Evolutionary conservation across 1,284 basidiomycete species (phyloP).

Genomic region (Cryptococcus deneoformans): DNA sequence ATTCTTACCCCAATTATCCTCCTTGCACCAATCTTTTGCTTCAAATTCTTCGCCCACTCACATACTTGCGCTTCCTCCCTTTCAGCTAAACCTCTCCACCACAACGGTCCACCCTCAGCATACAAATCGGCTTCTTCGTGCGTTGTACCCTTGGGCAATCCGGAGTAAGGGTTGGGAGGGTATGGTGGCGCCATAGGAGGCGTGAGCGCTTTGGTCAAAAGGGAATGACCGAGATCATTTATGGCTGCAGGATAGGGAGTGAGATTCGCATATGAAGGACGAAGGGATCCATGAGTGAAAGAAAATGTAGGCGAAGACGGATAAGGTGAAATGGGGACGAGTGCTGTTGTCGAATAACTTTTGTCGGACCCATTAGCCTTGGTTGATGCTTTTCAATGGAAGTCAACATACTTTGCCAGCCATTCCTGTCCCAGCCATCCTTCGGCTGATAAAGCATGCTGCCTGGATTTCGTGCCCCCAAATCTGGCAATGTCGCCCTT

Average conservation of each 20-base stretch:
- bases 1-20: conserved; percentile 57
- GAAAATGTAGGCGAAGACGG: conserved; percentile 67
- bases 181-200: conserved; percentile 66
- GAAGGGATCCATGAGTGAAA: conserved; percentile 83
- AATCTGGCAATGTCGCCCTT: conserved; percentile 75
- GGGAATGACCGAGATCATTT: conserved; percentile 65
- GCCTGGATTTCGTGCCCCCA: conserved; percentile 66
- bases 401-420: conserved; percentile 61
- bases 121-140: conserved; percentile 69
- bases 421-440: conserved; percentile 80
- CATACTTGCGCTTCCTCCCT: conserved; percentile 54
- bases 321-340: conserved; percentile 69
- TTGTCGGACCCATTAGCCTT: neutral
- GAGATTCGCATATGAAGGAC: conserved; percentile 67
- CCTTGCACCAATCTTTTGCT: neutral
- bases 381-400: no score
- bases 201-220: conserved; percentile 60
- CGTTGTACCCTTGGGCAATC: conserved; percentile 65
- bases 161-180: conserved; percentile 74
- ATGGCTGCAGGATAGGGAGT: conserved; percentile 76
- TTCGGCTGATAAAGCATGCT: conserved; percentile 62
- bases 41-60: neutral
- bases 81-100: conserved; percentile 77
- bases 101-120: conserved; percentile 71
- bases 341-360: conserved; percentile 73